These are phyloP conservation scores for Scutellaria barbata DNA, from an alignment of 257 asterid species.

Conservation along the genomic window DNA sequence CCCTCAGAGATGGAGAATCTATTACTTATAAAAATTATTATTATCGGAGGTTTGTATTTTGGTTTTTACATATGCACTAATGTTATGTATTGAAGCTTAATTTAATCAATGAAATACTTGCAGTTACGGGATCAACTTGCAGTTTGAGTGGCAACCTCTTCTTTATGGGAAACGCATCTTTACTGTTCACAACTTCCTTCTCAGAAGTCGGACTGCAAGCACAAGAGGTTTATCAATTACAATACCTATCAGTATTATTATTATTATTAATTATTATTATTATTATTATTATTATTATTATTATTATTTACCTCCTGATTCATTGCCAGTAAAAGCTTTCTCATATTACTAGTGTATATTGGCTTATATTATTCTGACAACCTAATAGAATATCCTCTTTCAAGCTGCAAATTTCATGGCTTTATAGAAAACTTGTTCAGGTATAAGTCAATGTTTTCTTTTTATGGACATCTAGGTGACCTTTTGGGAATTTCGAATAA, in stretches of 20 bases:
- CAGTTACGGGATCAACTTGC: slow-evolving; percentile 66
- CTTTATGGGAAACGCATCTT: slow-evolving; percentile 52
- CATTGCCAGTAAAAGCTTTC: neutral
- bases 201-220: slow-evolving; percentile 43
- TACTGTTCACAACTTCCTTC: slow-evolving; percentile 60
- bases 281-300: too few species aligned
- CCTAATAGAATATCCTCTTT: neutral
- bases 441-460: neutral
- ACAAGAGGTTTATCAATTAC: slow-evolving; percentile 60
- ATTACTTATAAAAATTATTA: slow-evolving; percentile 57
- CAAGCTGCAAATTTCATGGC: neutral
- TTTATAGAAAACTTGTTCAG: neutral
- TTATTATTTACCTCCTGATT: neutral
- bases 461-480: neutral
- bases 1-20: slow-evolving; percentile 41
- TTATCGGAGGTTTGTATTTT: slow-evolving; percentile 47
- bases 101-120: slow-evolving; percentile 5
- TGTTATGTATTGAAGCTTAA: neutral
- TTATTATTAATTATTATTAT: too few species aligned
- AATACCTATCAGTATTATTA: too few species aligned
- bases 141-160: slow-evolving; percentile 51
- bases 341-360: neutral
- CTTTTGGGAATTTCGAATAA: neutral
- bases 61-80: neutral
- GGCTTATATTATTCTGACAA: neutral